phyloP scores from a whole-genome alignment of 2,329 filamentous ascomycete genomes.

The Colletotrichum sp. region DNA sequence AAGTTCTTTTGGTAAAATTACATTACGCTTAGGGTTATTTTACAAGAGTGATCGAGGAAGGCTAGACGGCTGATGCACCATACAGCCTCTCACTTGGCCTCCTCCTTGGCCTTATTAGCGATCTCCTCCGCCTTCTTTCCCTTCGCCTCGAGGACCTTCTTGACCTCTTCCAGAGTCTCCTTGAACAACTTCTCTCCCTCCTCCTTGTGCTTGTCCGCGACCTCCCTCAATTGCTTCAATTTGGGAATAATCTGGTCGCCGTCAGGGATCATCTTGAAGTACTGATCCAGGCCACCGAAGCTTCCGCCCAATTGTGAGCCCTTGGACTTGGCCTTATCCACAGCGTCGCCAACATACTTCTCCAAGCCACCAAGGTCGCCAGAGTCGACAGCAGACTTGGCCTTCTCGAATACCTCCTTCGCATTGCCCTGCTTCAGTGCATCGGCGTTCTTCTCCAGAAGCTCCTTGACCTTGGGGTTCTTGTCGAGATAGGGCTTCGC shows the following conservation, averaged over 20 bases:
- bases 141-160: slow-evolving; percentile 67
- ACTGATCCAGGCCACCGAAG: slow-evolving; percentile 61
- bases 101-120: slow-evolving; percentile 57
- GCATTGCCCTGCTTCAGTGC: slow-evolving; percentile 71
- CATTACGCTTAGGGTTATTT: neutral
- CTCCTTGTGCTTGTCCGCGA: slow-evolving; percentile 70
- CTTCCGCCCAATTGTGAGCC: slow-evolving; percentile 40
- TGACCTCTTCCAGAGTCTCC: slow-evolving; percentile 71
- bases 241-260: slow-evolving; percentile 70
- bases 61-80: neutral
- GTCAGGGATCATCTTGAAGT: slow-evolving; percentile 69
- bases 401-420: slow-evolving; percentile 66
- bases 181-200: slow-evolving; percentile 74
- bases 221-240: slow-evolving; percentile 66
- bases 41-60: neutral
- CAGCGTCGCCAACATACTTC: slow-evolving; percentile 62
- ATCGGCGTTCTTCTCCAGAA: slow-evolving; percentile 74
- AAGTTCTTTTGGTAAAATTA: neutral
- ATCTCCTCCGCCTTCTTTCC: slow-evolving; percentile 63
- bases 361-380: slow-evolving; percentile 65
- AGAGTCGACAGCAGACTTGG: slow-evolving; percentile 65
- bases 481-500: slow-evolving; percentile 77
- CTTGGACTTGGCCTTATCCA: slow-evolving; percentile 61
- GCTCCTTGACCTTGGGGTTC: slow-evolving; percentile 75
- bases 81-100: slow-evolving; percentile 36